Evolutionary conservation across 371 early-diverging fungal species (phyloP), one percentile per base, ranked within the genome.

Genomic region (Amoeboaphelidium protococcarum): DNA sequence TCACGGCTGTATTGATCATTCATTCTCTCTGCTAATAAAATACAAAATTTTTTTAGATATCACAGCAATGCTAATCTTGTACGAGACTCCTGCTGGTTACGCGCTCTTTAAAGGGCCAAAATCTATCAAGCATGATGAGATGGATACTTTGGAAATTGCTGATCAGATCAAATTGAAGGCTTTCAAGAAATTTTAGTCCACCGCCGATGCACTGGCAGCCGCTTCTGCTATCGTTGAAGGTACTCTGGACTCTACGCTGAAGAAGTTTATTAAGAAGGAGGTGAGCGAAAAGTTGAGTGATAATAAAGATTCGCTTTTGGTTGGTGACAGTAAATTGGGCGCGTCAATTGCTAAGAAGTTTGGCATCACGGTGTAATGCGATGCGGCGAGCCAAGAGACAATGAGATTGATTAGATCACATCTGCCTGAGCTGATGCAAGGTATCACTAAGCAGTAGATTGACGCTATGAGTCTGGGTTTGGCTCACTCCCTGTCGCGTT

Each of bases 141-240:
- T 23, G 12, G 16, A 12, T 4, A 16, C 4, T 46, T n/a, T 27
- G 3, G 43, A 23, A 26, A 12, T 42, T 25, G 19, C 44, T 6
- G 27, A 19, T 16, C 80, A 81, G 49, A 69, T 89, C 47, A 89
- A 90, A 72, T 72, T 94, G 51, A 70, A 83, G 61, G 84, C 85
- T 47, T 88, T 89, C 68, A 73, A 78, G 54, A 90, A 88, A 66
- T 96, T 92, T 58, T 88, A 85, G 59, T 88, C 87, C 72, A 92
- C 90, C 40, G 81, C 81, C 48, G 90, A 89, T 56, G 91, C 92
- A 23, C 69, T 96, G 59, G 72, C 83, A 45, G 88, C 90, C 20
- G 83, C 82, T 48, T 86, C 85, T n/a, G 86, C 82, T 50, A 61
- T 95, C 50, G 80, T 88, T 41, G 88, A 88, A 68, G 90, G 89